Evolutionary conservation across 805 yeast species (phyloP).

Genomic region (Soucietia sequanensis): DNA sequence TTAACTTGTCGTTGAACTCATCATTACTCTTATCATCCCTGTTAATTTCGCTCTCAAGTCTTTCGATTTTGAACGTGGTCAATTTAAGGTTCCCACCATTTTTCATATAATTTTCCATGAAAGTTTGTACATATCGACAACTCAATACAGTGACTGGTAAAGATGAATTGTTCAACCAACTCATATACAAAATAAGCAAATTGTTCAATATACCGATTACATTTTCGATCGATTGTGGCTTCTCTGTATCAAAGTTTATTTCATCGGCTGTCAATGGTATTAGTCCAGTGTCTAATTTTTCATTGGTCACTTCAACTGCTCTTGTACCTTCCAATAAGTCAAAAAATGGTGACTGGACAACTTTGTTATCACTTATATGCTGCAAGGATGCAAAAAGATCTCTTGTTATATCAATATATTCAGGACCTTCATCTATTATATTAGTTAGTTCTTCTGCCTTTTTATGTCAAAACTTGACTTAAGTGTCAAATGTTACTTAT

Average conservation of each 20-base stretch:
- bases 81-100: conserved; percentile 3
- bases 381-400: conserved; percentile 42
- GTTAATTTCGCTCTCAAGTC: conserved; percentile 8
- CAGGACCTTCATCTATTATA: too few relatives aligned
- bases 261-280: conserved; percentile 49
- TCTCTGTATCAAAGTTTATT: conserved; percentile 42
- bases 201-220: conserved; percentile 54
- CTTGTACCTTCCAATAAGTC: conserved; percentile 80
- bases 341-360: conserved; percentile 60
- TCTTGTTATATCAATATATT: conserved; percentile 54
- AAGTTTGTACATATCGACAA: conserved; percentile 66
- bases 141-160: conserved; percentile 76
- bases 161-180: conserved; percentile 78
- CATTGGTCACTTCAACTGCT: conserved; percentile 76
- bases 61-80: conserved; percentile 12
- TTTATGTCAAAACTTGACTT: background rate
- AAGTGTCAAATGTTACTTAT: too few relatives aligned
- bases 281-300: conserved; percentile 74
- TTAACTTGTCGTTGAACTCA: conserved; percentile 24
- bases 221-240: conserved; percentile 34
- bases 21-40: conserved; percentile 6
- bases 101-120: conserved; percentile 41
- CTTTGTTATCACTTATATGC: conserved; percentile 47
- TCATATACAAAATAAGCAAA: conserved; percentile 52
- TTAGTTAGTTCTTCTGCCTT: too few relatives aligned